These are phyloP conservation scores for Colletotrichum sp. DNA, from an alignment of 2,329 filamentous ascomycete genomes.

Conservation along the genomic window DNA sequence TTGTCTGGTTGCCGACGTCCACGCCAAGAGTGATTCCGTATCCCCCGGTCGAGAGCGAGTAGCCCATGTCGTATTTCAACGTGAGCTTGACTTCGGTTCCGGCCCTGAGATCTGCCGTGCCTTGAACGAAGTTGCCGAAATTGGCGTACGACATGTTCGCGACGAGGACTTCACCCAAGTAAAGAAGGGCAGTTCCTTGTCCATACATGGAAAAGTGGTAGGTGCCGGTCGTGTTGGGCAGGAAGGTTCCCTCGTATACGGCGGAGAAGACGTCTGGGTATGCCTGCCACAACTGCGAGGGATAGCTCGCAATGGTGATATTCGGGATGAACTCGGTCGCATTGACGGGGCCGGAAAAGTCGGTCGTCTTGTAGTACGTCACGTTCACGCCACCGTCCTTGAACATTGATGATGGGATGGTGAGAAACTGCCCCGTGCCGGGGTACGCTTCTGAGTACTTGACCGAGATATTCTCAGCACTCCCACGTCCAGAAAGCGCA, in stretches of 20 bases:
- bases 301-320: neutral
- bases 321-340: neutral
- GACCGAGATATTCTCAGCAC: neutral
- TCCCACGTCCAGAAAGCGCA: neutral
- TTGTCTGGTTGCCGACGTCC: neutral
- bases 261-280: slow-evolving; percentile 23
- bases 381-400: slow-evolving; percentile 6
- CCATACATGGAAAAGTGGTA: slow-evolving; percentile 38
- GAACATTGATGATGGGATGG: neutral
- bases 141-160: slow-evolving; percentile 26
- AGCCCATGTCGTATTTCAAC: neutral
- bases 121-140: neutral
- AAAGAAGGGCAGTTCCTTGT: slow-evolving; percentile 36
- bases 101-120: neutral
- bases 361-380: slow-evolving; percentile 27
- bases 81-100: neutral
- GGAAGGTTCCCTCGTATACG: slow-evolving; percentile 22
- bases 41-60: neutral
- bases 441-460: neutral
- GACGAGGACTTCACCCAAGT: slow-evolving; percentile 31
- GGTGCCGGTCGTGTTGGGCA: slow-evolving; percentile 18
- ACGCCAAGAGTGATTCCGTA: neutral
- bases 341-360: neutral
- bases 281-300: neutral
- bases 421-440: neutral